phyloP scores from a whole-genome alignment of 106 monocot species.

The Xerophyta viscosa region DNA sequence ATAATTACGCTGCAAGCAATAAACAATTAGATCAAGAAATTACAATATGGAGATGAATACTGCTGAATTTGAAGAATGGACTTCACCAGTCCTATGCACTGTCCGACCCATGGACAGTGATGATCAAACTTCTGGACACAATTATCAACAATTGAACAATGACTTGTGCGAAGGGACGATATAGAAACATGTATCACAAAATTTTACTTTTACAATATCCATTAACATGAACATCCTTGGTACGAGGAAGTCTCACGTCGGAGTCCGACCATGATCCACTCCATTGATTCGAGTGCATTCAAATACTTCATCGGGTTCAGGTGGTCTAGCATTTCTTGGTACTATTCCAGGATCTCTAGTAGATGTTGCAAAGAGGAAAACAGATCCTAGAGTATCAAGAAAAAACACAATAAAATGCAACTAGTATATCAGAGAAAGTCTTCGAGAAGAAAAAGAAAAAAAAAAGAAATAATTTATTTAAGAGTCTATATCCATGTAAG shows the following conservation, averaged over 20 bases:
- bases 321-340: constrained; percentile 62
- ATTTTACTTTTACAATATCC: constrained; percentile 76
- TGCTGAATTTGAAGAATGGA: not conserved
- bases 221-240: constrained; percentile 68
- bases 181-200: constrained; percentile 91
- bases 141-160: constrained; percentile 93
- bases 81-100: constrained; percentile 92
- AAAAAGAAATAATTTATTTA: not conserved
- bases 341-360: constrained; percentile 96
- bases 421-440: too few relatives aligned
- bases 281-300: constrained; percentile 61
- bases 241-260: constrained; percentile 49
- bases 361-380: constrained; percentile 72
- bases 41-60: not conserved
- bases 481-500: not conserved
- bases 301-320: constrained; percentile 39
- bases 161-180: constrained; percentile 83
- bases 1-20: constrained; percentile 76
- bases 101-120: constrained; percentile 98
- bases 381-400: constrained; percentile 41
- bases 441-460: too few relatives aligned
- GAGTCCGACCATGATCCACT: constrained; percentile 64
- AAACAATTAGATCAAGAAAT: not conserved
- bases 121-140: constrained; percentile 97
- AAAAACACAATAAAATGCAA: too few relatives aligned